Percentiles rank a stretch among this genome's conserved stretches.
These are phyloP conservation scores for Fomitopsis pinicola DNA, from an alignment of 1,284 basidiomycete species.

Conservation along the genomic window DNA sequence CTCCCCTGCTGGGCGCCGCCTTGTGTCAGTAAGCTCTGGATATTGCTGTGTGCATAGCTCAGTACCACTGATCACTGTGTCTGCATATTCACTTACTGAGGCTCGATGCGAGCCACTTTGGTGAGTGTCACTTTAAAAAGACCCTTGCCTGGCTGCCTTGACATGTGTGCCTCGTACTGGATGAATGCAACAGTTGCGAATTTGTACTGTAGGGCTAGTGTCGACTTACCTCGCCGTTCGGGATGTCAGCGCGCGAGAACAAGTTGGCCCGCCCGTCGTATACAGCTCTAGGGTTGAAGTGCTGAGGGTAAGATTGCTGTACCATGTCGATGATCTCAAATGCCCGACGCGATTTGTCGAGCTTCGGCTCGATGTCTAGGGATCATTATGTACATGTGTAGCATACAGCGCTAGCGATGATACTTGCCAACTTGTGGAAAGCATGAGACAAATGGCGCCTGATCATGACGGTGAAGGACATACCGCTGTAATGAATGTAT, in stretches of 20 bases:
- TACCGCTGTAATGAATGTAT: constrained; percentile 24
- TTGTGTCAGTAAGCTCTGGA: constrained; percentile 4
- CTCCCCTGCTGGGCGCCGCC: constrained; percentile 4
- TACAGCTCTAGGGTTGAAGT: constrained; percentile 17
- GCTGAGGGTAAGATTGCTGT: constrained; percentile 11
- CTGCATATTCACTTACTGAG: neutral
- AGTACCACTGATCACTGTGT: neutral
- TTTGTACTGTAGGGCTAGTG: too few relatives aligned
- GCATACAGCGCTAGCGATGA: neutral
- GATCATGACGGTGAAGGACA: neutral
- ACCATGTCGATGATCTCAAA: constrained; percentile 19
- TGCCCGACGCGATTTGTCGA: constrained; percentile 10
- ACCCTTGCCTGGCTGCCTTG: neutral
- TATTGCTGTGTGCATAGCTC: constrained; percentile 2
- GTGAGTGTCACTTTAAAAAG: constrained; percentile 1
- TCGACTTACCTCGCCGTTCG: constrained; percentile 4
- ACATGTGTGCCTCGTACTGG: constrained; percentile 8
- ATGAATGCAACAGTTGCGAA: too few relatives aligned
- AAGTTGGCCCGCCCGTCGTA: constrained; percentile 22
- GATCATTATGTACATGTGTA: neutral
- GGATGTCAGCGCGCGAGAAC: constrained; percentile 12
- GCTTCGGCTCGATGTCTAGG: neutral
- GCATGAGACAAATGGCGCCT: neutral
- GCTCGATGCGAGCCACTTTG: neutral
- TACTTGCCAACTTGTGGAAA: constrained; percentile 10